Percentiles rank a stretch among this genome's conserved stretches.
phyloP scores from a whole-genome alignment of 2,329 filamentous ascomycete genomes.

The Colletotrichum phormii region DNA sequence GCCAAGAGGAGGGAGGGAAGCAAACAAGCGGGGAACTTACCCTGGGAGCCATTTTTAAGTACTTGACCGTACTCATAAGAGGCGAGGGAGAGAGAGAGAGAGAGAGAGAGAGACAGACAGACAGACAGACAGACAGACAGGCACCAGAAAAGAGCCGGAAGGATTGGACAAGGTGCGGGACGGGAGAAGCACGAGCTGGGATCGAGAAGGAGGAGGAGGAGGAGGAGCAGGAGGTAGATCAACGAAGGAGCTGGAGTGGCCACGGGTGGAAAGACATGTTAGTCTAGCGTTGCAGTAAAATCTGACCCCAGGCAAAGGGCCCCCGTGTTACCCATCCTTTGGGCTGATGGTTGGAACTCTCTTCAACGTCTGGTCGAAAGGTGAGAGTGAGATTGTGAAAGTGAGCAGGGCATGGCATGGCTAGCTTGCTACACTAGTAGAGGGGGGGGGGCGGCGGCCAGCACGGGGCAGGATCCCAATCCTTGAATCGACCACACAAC shows the following conservation, averaged over 20 bases:
- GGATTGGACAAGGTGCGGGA: conserved; percentile 14
- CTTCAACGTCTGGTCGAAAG: not conserved
- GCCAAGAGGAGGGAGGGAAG: not conserved
- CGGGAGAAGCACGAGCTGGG: not conserved
- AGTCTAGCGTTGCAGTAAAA: conserved; percentile 9
- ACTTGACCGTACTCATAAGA: conserved; percentile 23
- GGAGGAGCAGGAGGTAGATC: conserved; percentile 2
- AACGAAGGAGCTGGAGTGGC: conserved; percentile 18
- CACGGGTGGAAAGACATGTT: conserved; percentile 11
- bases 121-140: not conserved
- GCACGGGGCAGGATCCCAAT: conserved; percentile 9
- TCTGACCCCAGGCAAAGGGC: conserved; percentile 7
- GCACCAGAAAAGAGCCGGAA: not conserved
- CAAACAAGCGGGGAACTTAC: conserved; percentile 9
- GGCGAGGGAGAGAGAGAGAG: not conserved
- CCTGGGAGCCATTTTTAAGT: conserved; percentile 27
- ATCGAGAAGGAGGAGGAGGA: not conserved
- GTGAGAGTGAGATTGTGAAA: not conserved
- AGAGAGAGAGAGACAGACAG: no score
- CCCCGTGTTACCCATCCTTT: conserved; percentile 24
- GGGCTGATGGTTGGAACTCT: conserved; percentile 19
- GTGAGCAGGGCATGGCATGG: conserved; percentile 4
- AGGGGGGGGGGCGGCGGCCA: not conserved
- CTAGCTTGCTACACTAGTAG: conserved; percentile 18
- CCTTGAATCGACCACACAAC: conserved; percentile 11